Conservation (phyloP, 1,139 yeast species). For the Debaryomyces psychrophilus region DNA sequence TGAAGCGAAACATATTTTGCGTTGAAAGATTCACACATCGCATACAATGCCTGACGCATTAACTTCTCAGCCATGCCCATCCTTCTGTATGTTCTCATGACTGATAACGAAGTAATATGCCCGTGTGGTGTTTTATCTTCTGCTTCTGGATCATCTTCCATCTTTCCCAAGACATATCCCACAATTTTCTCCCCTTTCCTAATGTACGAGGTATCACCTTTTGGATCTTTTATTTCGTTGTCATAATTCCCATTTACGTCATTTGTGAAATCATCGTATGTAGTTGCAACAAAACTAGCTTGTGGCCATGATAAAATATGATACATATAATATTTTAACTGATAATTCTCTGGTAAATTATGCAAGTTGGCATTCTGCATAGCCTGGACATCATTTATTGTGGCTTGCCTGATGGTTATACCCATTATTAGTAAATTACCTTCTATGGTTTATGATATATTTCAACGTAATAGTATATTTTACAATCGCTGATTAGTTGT, state of each 20-base stretch:
- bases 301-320: slow-evolving; percentile 98
- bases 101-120: slow-evolving; percentile 90
- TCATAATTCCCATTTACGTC: slow-evolving; percentile 31
- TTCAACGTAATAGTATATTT: background rate
- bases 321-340: slow-evolving; percentile 88
- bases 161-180: slow-evolving; percentile 92
- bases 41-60: slow-evolving; percentile 82
- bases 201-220: slow-evolving; percentile 60
- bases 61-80: slow-evolving; percentile 94
- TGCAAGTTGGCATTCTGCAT: slow-evolving; percentile 96
- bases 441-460: background rate
- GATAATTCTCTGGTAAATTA: slow-evolving; percentile 93
- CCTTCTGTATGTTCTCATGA: slow-evolving; percentile 92
- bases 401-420: slow-evolving; percentile 87
- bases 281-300: slow-evolving; percentile 93
- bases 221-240: slow-evolving; percentile 42
- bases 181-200: slow-evolving; percentile 76
- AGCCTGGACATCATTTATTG: slow-evolving; percentile 83
- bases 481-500: slow-evolving; percentile 4
- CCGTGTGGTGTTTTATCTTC: slow-evolving; percentile 82
- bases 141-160: slow-evolving; percentile 91
- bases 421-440: slow-evolving; percentile 51
- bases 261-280: slow-evolving; percentile 48
- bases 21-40: slow-evolving; percentile 78
- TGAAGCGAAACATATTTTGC: slow-evolving; percentile 89